Conservation (phyloP, 371 early-diverging fungal species). For the Mortierella sp. region DNA sequence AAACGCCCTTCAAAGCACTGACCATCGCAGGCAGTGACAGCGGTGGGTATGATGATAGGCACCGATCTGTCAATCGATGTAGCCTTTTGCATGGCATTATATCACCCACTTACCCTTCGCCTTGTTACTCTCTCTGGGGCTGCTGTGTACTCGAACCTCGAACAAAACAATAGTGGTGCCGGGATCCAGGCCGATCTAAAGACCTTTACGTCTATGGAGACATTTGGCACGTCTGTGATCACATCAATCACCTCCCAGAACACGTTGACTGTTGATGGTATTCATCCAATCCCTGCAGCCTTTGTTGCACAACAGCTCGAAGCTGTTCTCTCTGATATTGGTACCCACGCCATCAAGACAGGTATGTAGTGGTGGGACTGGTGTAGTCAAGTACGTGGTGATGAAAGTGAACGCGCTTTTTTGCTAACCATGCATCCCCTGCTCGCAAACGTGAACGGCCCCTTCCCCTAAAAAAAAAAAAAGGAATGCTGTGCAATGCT, state of each 20-base stretch:
- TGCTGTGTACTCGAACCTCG: too few species aligned
- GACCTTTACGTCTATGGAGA: slow-evolving; percentile 77
- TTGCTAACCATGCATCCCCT: too few species aligned
- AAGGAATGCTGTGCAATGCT: slow-evolving; percentile 77
- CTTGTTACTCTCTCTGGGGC: too few species aligned
- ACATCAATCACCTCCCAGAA: slow-evolving; percentile 89
- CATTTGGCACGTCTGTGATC: slow-evolving; percentile 81
- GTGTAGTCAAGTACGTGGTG: background rate
- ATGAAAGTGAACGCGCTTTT: background rate
- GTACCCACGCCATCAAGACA: slow-evolving; percentile 80
- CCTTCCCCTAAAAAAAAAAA: background rate
- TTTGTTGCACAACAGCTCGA: slow-evolving; percentile 79
- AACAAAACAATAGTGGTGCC: slow-evolving; percentile 62
- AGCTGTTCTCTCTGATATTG: slow-evolving; percentile 82
- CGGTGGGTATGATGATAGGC: slow-evolving; percentile 58
- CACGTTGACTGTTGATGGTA: slow-evolving; percentile 78
- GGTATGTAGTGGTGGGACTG: too few species aligned
- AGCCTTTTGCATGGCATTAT: too few species aligned
- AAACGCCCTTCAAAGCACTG: slow-evolving; percentile 55
- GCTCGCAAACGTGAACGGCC: too few species aligned
- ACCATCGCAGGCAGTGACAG: slow-evolving; percentile 77
- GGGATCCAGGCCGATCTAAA: slow-evolving; percentile 93
- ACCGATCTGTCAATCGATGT: too few species aligned
- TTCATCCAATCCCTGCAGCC: slow-evolving; percentile 67
- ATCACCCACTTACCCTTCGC: too few species aligned